phyloP scores from a whole-genome alignment of 2,329 filamentous ascomycete species.

The Tothia fuscella region DNA sequence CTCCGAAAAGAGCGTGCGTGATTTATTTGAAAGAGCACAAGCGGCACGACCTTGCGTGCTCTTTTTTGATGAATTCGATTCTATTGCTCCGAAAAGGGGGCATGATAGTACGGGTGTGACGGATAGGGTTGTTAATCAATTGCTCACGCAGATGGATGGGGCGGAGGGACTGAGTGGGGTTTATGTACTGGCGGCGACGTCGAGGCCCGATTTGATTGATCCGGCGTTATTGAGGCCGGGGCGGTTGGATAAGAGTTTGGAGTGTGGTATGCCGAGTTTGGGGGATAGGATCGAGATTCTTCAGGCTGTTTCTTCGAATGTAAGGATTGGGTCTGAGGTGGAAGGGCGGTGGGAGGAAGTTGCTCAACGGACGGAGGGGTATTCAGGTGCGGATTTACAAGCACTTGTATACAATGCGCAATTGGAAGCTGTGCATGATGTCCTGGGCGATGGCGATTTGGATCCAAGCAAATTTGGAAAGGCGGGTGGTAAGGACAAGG shows the following conservation, averaged over 20 bases:
- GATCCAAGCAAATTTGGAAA: slow-evolving; percentile 23
- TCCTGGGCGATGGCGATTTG: slow-evolving; percentile 53
- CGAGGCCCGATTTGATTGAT: slow-evolving; percentile 86
- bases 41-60: slow-evolving; percentile 87
- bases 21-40: slow-evolving; percentile 84
- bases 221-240: slow-evolving; percentile 85
- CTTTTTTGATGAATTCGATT: slow-evolving; percentile 98
- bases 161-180: slow-evolving; percentile 90
- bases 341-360: slow-evolving; percentile 33
- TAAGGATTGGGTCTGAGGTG: slow-evolving; percentile 47
- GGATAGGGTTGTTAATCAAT: slow-evolving; percentile 93
- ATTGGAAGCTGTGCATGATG: slow-evolving; percentile 90
- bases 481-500: slow-evolving; percentile 3
- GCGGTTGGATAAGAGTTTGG: slow-evolving; percentile 79
- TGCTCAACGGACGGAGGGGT: slow-evolving; percentile 70
- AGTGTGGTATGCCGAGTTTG: slow-evolving; percentile 75
- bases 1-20: slow-evolving; percentile 88
- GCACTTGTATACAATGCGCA: slow-evolving; percentile 94
- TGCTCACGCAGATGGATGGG: slow-evolving; percentile 97
- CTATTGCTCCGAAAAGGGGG: slow-evolving; percentile 90
- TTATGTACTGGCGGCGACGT: slow-evolving; percentile 91
- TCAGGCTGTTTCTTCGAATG: slow-evolving; percentile 53
- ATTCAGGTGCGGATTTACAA: slow-evolving; percentile 88
- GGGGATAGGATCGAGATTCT: slow-evolving; percentile 85
- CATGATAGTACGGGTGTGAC: slow-evolving; percentile 98